These are phyloP conservation scores for Platanthera guangdongensis DNA, from an alignment of 106 monocot species.

Conservation along the genomic window DNA sequence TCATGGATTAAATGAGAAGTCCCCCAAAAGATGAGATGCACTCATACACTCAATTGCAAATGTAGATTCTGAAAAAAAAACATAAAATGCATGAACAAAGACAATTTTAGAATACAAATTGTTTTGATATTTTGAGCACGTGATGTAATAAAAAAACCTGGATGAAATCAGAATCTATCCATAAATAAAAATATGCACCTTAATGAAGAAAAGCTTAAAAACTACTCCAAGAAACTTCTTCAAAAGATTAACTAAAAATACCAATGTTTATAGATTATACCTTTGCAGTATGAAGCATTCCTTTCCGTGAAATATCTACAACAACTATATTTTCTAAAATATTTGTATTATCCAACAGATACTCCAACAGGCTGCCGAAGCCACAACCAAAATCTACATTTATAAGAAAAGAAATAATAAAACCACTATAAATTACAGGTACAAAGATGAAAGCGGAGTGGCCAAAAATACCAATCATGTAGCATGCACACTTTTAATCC, in stretches of 20 bases:
- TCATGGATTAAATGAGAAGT: too few relatives aligned
- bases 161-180: neutral
- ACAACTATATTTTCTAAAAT: constrained; percentile 70
- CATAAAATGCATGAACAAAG: neutral
- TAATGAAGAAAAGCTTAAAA: neutral
- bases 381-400: constrained; percentile 99
- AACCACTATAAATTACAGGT: neutral
- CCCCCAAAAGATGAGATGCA: too few relatives aligned
- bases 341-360: constrained; percentile 60
- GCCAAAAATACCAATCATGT: constrained; percentile 43
- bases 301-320: constrained; percentile 77
- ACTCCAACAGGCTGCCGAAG: constrained; percentile 80
- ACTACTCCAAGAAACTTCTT: neutral
- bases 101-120: neutral
- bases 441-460: neutral
- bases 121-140: neutral
- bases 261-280: constrained; percentile 16
- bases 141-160: neutral
- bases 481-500: too few relatives aligned
- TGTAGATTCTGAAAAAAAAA: constrained; percentile 6
- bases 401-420: neutral
- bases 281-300: constrained; percentile 84
- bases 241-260: neutral
- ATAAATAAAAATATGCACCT: neutral
- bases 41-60: too few relatives aligned